A percentile compares a stretch with the other conserved stretches of the same genome.
phyloP scores from a whole-genome alignment of 805 yeast genomes.

The Saccharomycopsis microspora region DNA sequence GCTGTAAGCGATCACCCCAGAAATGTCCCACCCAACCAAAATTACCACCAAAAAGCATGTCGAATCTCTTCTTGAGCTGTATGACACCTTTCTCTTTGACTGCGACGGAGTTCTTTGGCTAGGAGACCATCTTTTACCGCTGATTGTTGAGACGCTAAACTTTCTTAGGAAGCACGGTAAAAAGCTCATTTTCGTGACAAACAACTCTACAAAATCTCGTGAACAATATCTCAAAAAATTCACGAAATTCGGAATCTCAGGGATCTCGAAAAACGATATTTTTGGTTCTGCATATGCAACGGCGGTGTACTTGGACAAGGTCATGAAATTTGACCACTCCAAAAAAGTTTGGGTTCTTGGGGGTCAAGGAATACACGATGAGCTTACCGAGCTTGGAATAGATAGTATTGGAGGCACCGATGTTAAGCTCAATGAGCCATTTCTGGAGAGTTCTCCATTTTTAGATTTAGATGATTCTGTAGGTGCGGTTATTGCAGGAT shows the following conservation, averaged over 20 bases:
- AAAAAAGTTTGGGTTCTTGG: conserved; percentile 84
- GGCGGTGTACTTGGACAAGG: conserved; percentile 73
- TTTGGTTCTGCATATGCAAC: conserved; percentile 90
- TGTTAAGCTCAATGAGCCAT: conserved; percentile 39
- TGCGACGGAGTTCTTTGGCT: conserved; percentile 98
- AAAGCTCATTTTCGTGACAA: conserved; percentile 80
- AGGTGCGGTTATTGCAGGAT: conserved; percentile 84
- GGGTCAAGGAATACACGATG: conserved; percentile 75
- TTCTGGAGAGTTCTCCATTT: conserved; percentile 44
- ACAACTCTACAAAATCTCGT: conserved; percentile 89
- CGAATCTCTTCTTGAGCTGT: conserved; percentile 42
- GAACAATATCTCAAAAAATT: conserved; percentile 68
- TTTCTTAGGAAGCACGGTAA: conserved; percentile 45
- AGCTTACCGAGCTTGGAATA: conserved; percentile 65
- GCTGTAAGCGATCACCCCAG: no score
- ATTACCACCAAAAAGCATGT: conserved; percentile 37
- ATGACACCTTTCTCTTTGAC: conserved; percentile 85
- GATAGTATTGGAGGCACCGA: conserved; percentile 77
- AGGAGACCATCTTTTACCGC: conserved; percentile 72
- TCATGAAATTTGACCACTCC: conserved; percentile 58
- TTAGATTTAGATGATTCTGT: conserved; percentile 57
- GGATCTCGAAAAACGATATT: conserved; percentile 47
- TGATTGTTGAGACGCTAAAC: conserved; percentile 63
- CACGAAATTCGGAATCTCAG: conserved; percentile 34
- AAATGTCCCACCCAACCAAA: conserved; percentile 28